Percentiles rank a stretch among this genome's conserved stretches.
Conservation (phyloP, 208 protist species). For the Strigomonas culicis region DNA sequence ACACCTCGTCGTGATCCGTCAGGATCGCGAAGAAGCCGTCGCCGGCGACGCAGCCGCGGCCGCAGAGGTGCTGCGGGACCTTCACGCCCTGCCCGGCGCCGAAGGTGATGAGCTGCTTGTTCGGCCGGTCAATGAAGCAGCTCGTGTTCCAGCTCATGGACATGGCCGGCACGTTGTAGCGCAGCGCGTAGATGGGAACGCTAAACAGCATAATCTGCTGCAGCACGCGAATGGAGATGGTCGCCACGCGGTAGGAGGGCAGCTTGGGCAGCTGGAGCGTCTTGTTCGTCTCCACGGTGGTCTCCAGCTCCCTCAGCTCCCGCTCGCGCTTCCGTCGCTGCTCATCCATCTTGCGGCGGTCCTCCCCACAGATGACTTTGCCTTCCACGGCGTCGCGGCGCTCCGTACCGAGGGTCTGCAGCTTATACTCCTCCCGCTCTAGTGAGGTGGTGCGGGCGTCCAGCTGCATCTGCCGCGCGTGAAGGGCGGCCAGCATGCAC, state of each 20-base stretch:
- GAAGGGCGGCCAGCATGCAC: conserved; percentile 57
- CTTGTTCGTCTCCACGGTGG: conserved; percentile 35
- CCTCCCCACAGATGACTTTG: conserved; percentile 22
- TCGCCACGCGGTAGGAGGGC: conserved; percentile 29
- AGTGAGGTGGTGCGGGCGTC: conserved; percentile 32
- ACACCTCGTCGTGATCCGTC: conserved; percentile 83
- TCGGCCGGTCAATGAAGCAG: conserved; percentile 70
- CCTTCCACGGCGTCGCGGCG: conserved; percentile 34
- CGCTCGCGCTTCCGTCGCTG: conserved; percentile 19
- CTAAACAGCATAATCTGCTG: conserved; percentile 87
- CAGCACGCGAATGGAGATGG: conserved; percentile 59
- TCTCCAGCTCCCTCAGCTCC: conserved; percentile 31
- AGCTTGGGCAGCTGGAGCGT: conserved; percentile 15
- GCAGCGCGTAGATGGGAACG: conserved; percentile 72
- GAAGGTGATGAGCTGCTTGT: conserved; percentile 80
- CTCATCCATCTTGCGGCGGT: conserved; percentile 27
- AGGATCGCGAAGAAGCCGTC: conserved; percentile 86
- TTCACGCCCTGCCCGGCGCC: conserved; percentile 67
- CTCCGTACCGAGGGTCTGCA: conserved; percentile 21
- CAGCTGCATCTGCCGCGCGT: conserved; percentile 51
- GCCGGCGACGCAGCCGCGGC: conserved; percentile 76
- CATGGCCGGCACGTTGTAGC: conserved; percentile 87
- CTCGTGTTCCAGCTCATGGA: conserved; percentile 85
- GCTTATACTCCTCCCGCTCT: conserved; percentile 34
- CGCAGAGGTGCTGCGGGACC: conserved; percentile 64